Percentiles rank a stretch among this genome's conserved stretches.
Evolutionary conservation across 345 rosid genomes (phyloP).

Genomic region (Linum lewisii): DNA sequence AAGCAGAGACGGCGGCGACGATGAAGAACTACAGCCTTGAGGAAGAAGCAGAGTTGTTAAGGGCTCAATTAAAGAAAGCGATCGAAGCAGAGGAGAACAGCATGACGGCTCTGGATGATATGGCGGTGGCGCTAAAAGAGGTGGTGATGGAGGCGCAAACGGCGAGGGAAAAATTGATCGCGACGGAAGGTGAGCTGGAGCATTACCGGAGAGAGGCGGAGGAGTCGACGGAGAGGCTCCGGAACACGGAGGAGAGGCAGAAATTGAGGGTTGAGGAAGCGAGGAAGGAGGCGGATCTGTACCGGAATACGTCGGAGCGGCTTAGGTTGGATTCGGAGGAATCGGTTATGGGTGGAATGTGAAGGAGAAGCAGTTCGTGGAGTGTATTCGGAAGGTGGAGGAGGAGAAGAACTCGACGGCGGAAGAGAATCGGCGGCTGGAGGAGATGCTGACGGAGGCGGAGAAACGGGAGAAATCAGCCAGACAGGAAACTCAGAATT

Average conservation of each 20-base stretch:
- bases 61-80: constrained; percentile 37
- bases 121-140: constrained; percentile 69
- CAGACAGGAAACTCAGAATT: constrained; percentile 54
- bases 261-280: constrained; percentile 25
- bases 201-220: constrained; percentile 22
- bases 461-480: constrained; percentile 32
- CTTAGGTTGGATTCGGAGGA: constrained; percentile 73
- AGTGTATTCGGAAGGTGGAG: constrained; percentile 55
- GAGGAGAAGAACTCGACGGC: constrained; percentile 45
- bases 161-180: constrained; percentile 42
- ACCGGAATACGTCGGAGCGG: constrained; percentile 52
- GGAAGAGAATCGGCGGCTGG: constrained; percentile 40
- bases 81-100: constrained; percentile 58
- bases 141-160: constrained; percentile 52
- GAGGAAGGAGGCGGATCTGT: constrained; percentile 43
- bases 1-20: constrained; percentile 27
- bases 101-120: constrained; percentile 84
- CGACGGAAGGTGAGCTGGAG: constrained; percentile 34
- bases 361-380: constrained; percentile 64
- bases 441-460: constrained; percentile 34
- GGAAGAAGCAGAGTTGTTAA: constrained; percentile 32
- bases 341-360: constrained; percentile 64
- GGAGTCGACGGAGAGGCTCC: constrained; percentile 27
- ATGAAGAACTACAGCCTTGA: constrained; percentile 17
- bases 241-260: constrained; percentile 25